Base-by-base conservation (phyloP, 2,329 filamentous ascomycete genomes). In the Aspergillus neoniger region DNA sequence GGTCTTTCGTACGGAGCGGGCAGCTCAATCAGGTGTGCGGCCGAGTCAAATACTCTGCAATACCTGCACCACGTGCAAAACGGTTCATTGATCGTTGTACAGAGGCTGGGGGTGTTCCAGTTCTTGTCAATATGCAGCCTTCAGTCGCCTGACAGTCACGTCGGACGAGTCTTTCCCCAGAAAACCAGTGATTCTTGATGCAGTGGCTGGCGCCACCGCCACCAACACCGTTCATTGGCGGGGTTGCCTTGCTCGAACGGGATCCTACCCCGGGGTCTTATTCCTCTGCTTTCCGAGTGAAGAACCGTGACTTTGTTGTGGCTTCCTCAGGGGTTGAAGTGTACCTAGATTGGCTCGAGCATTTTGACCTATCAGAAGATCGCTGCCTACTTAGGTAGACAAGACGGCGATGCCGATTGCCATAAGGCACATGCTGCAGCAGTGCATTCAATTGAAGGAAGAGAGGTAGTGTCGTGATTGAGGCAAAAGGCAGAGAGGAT, bases 21-120 rank as follows among this genome's bases (percentile, higher is more conserved):
- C 4, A 19, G 15, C 25, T 32, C 7, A 28, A 4, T 9, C 47
- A 15, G 28, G 47, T 10, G 28, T 30, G 47, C 8, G 12, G 47
- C 47, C 47, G 19, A 28, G 53, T 14, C 39, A n/a, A 21, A 32
- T 43, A 41, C n/a, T 39, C 32, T 44, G 53, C 12, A 7, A 47
- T 9, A 55, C 53, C 25, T 12, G 23, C n/a, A 9, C 53, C 53
- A 47, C 53, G 53, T 55, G 53, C 39, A n/a, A 3, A 19, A n/a
- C 8, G 28, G n/a, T 32, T n/a, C 53, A 36, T 38, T 21, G 19
- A 12, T 32, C 17, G 23, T 43, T 44, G 15, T 23, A 9, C 23
- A 23, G 14, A 19, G 19, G 19, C 21, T 12, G 14, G 5, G 41
- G 12, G 19, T 14, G 21, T 14, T 14, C 8, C 41, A 21, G 41